Percentiles rank a stretch among this genome's conserved stretches.
phyloP scores from a whole-genome alignment of 163 green algal species.

The Prototheca cutis region DNA sequence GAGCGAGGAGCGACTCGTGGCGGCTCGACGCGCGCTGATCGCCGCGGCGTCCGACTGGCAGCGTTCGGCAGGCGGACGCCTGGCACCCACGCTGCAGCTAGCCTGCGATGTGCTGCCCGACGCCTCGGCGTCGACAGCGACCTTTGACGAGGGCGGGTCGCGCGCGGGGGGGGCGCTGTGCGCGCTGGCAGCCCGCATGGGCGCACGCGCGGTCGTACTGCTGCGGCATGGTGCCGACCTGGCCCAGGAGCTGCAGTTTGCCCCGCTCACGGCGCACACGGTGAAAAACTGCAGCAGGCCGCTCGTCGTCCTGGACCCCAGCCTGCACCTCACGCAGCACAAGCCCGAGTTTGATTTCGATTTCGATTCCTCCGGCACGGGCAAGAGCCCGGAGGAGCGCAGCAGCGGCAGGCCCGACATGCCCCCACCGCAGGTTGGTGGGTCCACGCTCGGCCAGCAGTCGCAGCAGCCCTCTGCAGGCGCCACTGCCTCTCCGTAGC shows the following conservation, averaged over 20 bases:
- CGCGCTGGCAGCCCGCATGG: slow-evolving; percentile 2
- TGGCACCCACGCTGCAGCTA: slow-evolving; percentile 12
- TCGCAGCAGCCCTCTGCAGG: no score
- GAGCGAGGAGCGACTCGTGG: slow-evolving; percentile 11
- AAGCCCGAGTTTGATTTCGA: no score
- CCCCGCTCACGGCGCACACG: slow-evolving; percentile 13
- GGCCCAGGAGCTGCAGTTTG: slow-evolving; percentile 26
- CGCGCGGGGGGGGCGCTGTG: slow-evolving; percentile 3
- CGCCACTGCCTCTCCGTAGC: no score
- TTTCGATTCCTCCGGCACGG: not conserved
- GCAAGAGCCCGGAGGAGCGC: no score
- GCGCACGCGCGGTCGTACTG: slow-evolving; percentile 17
- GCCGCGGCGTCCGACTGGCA: slow-evolving; percentile 5
- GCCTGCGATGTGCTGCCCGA: slow-evolving; percentile 10
- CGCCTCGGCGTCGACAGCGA: not conserved
- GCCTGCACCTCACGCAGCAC: not conserved
- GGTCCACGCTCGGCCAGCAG: no score
- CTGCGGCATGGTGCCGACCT: slow-evolving; percentile 14
- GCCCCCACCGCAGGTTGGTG: no score
- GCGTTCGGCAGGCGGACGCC: not conserved
- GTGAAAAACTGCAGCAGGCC: slow-evolving; percentile 17
- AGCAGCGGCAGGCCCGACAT: not conserved
- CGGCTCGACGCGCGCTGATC: slow-evolving; percentile 18
- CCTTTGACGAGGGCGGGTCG: slow-evolving; percentile 7
- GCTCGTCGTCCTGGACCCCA: slow-evolving; percentile 13